Evolutionary conservation across 192 early-diverging fungal species (phyloP), one percentile per base, ranked within the genome.

Genomic region (Podila epigama): DNA sequence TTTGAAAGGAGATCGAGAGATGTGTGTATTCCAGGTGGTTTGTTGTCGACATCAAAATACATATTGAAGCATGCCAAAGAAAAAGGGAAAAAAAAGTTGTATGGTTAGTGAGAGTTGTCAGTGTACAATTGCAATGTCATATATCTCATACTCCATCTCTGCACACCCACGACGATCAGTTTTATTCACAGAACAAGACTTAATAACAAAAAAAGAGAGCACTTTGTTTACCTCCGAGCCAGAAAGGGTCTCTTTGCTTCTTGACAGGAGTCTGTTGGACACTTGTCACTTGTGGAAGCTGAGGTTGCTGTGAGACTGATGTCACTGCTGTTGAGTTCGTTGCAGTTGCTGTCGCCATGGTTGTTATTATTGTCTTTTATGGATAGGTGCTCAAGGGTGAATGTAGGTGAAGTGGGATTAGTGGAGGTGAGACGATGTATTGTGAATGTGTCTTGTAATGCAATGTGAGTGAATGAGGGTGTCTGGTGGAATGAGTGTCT

Each of bases 171-270:
- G n/a, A n/a, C n/a, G n/a, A n/a, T n/a, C n/a, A n/a, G n/a, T n/a
- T n/a, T n/a, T n/a, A n/a, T n/a, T n/a, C n/a, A n/a, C n/a, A n/a
- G n/a, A n/a, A n/a, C n/a, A n/a, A n/a, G 18, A 48, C 37, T 40
- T 9, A 66, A 60, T 18, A n/a, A 27, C 20, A 53, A 39, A 39
- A 36, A 4, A 59, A 58, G 18, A n/a, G n/a, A n/a, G n/a, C n/a
- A n/a, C n/a, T n/a, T n/a, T 51, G 9, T 15, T 68, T 78, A 80
- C 83, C 84, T 70, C 84, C 84, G 57, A 85, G 78, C 82, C 82
- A 85, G 35, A 85, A 85, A 22, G 84, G 84, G 40, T 80, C 79
- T 44, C 66, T 63, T 61, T 51, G 44, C 50, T 69, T 82, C 50
- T 42, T 50, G 34, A 32, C 28, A 15, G 34, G 7, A 9, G 50